Percentiles rank a stretch among this genome's conserved stretches.
Conservation (phyloP, 805 yeast genomes). For the Myxozyma neotropica region DNA sequence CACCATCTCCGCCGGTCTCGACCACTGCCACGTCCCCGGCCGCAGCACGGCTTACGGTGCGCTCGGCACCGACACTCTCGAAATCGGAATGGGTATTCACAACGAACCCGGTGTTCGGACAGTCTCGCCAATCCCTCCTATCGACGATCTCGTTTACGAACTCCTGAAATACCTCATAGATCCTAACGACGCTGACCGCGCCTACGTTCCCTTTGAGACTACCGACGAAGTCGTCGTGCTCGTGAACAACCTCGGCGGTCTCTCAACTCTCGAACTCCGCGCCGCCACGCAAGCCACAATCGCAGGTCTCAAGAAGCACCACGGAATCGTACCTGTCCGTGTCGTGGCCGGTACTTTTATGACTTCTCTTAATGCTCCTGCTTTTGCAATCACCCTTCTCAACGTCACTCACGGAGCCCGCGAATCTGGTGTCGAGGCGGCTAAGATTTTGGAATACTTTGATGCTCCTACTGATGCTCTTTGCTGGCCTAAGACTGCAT, state of each 20-base stretch:
- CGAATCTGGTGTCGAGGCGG: slow-evolving; percentile 7
- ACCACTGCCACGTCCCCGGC: slow-evolving; percentile 89
- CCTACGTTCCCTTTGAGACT: slow-evolving; percentile 68
- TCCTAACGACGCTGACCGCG: slow-evolving; percentile 69
- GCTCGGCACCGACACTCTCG: slow-evolving; percentile 58
- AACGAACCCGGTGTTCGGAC: slow-evolving; percentile 86
- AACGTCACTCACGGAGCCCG: slow-evolving; percentile 52
- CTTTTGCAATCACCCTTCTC: slow-evolving; percentile 80
- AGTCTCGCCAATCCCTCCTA: slow-evolving; percentile 66
- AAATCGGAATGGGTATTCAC: slow-evolving; percentile 94
- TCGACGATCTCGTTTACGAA: slow-evolving; percentile 58
- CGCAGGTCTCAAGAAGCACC: slow-evolving; percentile 40
- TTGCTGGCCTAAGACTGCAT: slow-evolving; percentile 22
- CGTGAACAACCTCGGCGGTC: slow-evolving; percentile 87
- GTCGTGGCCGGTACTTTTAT: slow-evolving; percentile 76
- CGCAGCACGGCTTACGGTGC: slow-evolving; percentile 41
- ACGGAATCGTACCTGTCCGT: slow-evolving; percentile 61
- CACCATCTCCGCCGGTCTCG: slow-evolving; percentile 86
- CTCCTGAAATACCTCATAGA: slow-evolving; percentile 66
- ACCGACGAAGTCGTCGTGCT: slow-evolving; percentile 69
- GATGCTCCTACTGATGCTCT: slow-evolving; percentile 32
- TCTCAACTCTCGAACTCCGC: slow-evolving; percentile 74
- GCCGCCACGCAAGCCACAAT: slow-evolving; percentile 55
- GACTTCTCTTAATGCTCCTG: slow-evolving; percentile 89
- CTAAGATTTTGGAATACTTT: slow-evolving; percentile 14